Evolutionary conservation across 805 yeast species (phyloP).

Genomic region (Saccharomycopsis oosterbeekiorum): DNA sequence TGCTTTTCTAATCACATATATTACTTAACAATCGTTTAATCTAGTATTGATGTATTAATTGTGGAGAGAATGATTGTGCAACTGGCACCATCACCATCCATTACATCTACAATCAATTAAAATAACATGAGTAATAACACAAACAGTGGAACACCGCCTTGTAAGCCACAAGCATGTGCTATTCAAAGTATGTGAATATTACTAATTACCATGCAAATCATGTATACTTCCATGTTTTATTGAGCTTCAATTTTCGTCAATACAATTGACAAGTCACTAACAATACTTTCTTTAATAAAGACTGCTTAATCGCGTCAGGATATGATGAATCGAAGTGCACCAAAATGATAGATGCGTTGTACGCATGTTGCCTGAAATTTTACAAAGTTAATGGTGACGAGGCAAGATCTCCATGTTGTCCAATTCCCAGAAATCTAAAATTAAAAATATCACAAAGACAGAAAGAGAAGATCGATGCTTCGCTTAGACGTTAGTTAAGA

Average conservation of each 20-base stretch:
- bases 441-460: constrained; percentile 58
- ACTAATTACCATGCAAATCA: neutral
- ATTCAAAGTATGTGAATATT: constrained; percentile 47
- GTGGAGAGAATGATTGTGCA: no score
- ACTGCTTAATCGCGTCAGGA: constrained; percentile 51
- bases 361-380: constrained; percentile 63
- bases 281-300: constrained; percentile 23
- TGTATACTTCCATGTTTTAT: no score
- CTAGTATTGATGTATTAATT: no score
- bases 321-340: constrained; percentile 74
- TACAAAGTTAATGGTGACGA: constrained; percentile 51
- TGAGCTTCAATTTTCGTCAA: neutral
- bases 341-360: constrained; percentile 54
- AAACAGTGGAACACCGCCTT: constrained; percentile 30
- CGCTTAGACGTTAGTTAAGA: constrained; percentile 22
- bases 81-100: no score
- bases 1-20: neutral
- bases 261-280: constrained; percentile 1
- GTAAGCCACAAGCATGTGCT: constrained; percentile 74
- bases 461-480: constrained; percentile 50
- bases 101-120: neutral
- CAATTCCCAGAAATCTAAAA: constrained; percentile 51
- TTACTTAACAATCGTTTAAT: no score
- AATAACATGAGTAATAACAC: neutral
- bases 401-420: constrained; percentile 68